These are phyloP conservation scores for Dioscorea zingiberensis DNA, from an alignment of 106 monocot genomes.

Conservation along the genomic window DNA sequence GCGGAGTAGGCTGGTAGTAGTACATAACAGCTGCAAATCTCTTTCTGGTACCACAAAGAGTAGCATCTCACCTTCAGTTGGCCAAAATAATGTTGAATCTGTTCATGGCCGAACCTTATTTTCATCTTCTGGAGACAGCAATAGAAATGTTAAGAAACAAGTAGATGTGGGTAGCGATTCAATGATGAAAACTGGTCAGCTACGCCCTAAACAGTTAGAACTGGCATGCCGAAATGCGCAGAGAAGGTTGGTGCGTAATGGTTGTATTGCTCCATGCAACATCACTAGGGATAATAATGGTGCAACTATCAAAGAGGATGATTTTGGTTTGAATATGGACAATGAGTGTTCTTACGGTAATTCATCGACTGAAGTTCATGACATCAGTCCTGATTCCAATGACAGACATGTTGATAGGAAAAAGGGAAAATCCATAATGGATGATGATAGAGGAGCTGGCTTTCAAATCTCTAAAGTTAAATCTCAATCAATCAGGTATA, in stretches of 20 bases:
- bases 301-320: neutral
- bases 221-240: neutral
- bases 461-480: neutral
- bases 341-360: neutral
- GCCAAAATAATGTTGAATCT: constrained; percentile 1
- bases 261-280: constrained; percentile 16
- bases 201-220: neutral
- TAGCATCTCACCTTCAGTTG: neutral
- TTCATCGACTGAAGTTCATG: neutral
- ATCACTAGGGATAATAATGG: constrained; percentile 10
- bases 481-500: constrained; percentile 14
- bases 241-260: neutral
- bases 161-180: too few relatives aligned
- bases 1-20: constrained; percentile 2
- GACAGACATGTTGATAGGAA: neutral
- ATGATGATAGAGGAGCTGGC: neutral
- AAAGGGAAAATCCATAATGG: constrained; percentile 16
- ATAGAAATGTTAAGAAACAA: constrained; percentile 1
- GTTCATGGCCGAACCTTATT: neutral
- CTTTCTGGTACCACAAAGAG: neutral
- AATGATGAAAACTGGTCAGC: too few relatives aligned
- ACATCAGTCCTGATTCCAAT: constrained; percentile 10
- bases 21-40: constrained; percentile 6
- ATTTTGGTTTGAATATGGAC: neutral
- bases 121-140: neutral